Conservation (phyloP, 148 eudicot species). For the Vaccinium macrocarpon region DNA sequence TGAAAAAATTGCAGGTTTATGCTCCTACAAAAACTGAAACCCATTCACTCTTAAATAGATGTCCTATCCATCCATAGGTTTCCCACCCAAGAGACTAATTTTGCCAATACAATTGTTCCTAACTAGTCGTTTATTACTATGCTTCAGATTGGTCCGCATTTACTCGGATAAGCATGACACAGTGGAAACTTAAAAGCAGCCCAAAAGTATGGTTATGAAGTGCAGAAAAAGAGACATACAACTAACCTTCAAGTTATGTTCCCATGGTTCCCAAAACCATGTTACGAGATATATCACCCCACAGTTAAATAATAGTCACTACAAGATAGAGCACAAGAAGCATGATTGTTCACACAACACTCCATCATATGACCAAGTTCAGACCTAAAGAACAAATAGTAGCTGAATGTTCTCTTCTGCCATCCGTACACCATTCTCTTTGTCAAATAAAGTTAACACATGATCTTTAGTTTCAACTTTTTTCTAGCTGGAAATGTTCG, state of each 20-base stretch:
- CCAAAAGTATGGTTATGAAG: not conserved
- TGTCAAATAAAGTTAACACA: not conserved
- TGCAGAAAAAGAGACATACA: not conserved
- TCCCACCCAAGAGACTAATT: not conserved
- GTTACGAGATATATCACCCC: not conserved
- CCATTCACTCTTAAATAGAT: not conserved
- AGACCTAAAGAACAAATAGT: not conserved
- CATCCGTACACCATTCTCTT: not conserved
- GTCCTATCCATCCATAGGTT: not conserved
- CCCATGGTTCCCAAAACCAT: not conserved
- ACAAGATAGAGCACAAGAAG: not conserved
- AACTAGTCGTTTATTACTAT: not conserved
- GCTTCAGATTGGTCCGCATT: not conserved
- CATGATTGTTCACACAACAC: not conserved
- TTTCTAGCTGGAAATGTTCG: not conserved
- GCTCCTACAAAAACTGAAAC: not conserved
- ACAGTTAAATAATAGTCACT: not conserved
- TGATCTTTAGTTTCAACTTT: not conserved
- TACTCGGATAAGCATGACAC: not conserved
- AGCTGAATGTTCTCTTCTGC: not conserved
- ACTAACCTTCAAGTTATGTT: not conserved
- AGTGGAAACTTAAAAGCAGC: not conserved
- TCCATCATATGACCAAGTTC: not conserved
- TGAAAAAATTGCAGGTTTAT: slow-evolving; percentile 1
- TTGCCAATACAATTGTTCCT: not conserved